phyloP scores from a whole-genome alignment of 495 filamentous ascomycete species.

The Aspergillus sparsus region DNA sequence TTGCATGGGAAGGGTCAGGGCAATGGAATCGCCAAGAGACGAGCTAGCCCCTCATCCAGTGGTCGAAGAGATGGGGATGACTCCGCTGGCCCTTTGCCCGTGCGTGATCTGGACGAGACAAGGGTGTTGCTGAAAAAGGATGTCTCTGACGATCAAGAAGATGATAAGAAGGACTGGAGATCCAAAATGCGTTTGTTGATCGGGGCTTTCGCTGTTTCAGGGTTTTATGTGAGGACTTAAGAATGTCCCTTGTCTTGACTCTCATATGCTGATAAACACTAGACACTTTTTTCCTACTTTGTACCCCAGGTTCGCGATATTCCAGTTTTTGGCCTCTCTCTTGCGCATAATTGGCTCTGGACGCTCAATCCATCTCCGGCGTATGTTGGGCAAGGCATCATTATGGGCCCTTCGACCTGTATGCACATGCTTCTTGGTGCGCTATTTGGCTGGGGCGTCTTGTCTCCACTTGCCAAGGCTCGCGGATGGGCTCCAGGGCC shows the following conservation, averaged over 20 bases:
- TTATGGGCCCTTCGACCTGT: constrained; percentile 90
- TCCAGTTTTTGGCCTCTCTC: constrained; percentile 74
- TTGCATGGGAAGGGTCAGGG: constrained; percentile 64
- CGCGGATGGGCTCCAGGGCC: constrained; percentile 87
- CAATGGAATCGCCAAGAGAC: constrained; percentile 29
- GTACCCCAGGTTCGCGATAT: constrained; percentile 80
- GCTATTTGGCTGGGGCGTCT: constrained; percentile 83
- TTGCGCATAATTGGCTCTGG: constrained; percentile 88
- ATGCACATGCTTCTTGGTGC: constrained; percentile 95
- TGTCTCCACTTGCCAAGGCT: constrained; percentile 83
- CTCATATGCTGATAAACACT: constrained; percentile 20
- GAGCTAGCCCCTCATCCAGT: constrained; percentile 18
- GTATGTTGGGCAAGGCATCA: constrained; percentile 76
- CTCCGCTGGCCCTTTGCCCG: constrained; percentile 8
- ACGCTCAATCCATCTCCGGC: constrained; percentile 93
- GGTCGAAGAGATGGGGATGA: constrained; percentile 21
- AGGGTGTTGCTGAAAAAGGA: constrained; percentile 28
- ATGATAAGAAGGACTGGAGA: constrained; percentile 57
- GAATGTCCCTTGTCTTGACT: neutral
- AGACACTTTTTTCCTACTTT: constrained; percentile 92
- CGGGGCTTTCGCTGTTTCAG: constrained; percentile 59
- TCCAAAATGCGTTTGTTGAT: constrained; percentile 61
- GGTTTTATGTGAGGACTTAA: constrained; percentile 47
- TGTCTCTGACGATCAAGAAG: constrained; percentile 31
- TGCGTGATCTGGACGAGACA: constrained; percentile 22